These are phyloP conservation scores for Umbelopsis vinacea DNA, from an alignment of 192 early-diverging fungal genomes.

Conservation along the genomic window DNA sequence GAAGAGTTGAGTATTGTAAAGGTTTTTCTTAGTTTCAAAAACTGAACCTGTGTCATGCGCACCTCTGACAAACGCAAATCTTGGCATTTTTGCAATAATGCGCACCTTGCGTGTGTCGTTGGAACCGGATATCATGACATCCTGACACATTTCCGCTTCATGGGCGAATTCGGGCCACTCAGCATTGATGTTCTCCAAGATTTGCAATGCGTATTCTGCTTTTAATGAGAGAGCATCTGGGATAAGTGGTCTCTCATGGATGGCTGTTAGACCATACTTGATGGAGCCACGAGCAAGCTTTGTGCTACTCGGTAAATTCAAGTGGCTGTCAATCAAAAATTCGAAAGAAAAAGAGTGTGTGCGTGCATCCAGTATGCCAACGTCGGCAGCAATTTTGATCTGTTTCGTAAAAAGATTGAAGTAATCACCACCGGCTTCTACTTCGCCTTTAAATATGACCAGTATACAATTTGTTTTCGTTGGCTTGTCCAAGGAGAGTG, in stretches of 20 bases:
- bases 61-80: constrained; percentile 17
- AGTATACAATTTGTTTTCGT: constrained; percentile 37
- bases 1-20: neutral
- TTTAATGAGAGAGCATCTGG: constrained; percentile 34
- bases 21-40: neutral
- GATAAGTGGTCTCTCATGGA: constrained; percentile 38
- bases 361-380: constrained; percentile 28
- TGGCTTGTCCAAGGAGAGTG: constrained; percentile 34
- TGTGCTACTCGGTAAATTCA: constrained; percentile 38
- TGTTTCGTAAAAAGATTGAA: constrained; percentile 32
- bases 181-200: constrained; percentile 39
- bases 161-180: constrained; percentile 15
- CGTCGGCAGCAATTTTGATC: constrained; percentile 23
- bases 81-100: constrained; percentile 14
- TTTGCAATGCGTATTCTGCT: constrained; percentile 32
- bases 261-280: constrained; percentile 25
- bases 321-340: constrained; percentile 35
- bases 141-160: constrained; percentile 20
- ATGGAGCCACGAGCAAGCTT: constrained; percentile 22
- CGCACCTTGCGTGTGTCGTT: neutral
- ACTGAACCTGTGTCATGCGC: neutral
- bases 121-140: neutral
- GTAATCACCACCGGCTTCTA: constrained; percentile 36
- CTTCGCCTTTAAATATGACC: constrained; percentile 34
- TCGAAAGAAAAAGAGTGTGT: constrained; percentile 40